Base-by-base conservation (phyloP, 345 rosid species). In the Citrus sp. region DNA sequence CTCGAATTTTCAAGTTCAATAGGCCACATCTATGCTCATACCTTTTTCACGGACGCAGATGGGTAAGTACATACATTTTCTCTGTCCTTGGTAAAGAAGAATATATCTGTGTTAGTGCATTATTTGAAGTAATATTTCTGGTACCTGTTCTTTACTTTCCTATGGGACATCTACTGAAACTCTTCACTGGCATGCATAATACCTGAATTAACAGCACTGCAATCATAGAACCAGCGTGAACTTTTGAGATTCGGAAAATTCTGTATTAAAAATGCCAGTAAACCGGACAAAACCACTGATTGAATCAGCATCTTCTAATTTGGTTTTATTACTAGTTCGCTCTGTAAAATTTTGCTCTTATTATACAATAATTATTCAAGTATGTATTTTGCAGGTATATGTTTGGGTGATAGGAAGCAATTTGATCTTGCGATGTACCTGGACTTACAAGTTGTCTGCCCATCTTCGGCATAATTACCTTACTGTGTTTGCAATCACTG, bases 371-470 rank as follows among this genome's bases (percentile, higher is more conserved):
- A 68, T 35, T 46, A 19, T 72, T 37, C 37, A 34, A 32, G 21
- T 62, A 4, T 37, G 78, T n/a, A 22, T 49, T 77, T 78, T 79
- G 86, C 90, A 96, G 98, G 94, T 94, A 1, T 93, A 88, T 79
- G 25, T 92, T 28, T 97, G 98, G 98, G 98, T 97, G 78, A 90
- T 93, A 9, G 96, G 92, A 80, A 94, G 98, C 83, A 94, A 94
- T 76, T 79, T 97, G 85, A 88, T 97, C 80, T 79, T 94, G 77
- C 89, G 99, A 9, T 94, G 98, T 86, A 91, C 97, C 37, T 97
- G 99, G 99, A 97, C 98, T 3, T 97, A 94, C 85, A 97, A 97
- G 85, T 81, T 94, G 32, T 97, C 99, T 24, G 97, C 98, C 70
- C 98, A 94, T 87, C 97, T 97, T 67, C 98, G 97, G 65, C 91